Evolutionary conservation across 495 filamentous ascomycete species (phyloP), one percentile per base, ranked within the genome.

Genomic region (Penicillium maclennaniae): DNA sequence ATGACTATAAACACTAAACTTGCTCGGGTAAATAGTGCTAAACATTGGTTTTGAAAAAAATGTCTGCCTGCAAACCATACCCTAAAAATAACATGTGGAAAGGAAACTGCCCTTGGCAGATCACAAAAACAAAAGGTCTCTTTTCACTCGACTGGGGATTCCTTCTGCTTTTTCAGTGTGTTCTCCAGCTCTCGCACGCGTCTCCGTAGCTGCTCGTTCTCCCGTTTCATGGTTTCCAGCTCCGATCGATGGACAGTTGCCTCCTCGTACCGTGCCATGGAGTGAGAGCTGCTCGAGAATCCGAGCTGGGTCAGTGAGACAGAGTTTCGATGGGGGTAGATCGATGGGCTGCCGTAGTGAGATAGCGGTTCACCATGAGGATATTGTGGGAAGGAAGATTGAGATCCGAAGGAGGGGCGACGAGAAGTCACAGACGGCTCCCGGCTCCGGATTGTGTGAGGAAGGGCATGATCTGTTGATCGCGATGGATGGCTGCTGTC

Each of bases 131-230:
- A 9, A 6, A 17, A 9, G 27, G 19, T 34, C 28, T 27, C 43
- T n/a, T 3, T 34, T 34, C 31, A 34, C 31, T 34, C 31, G 10
- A 34, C 10, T 14, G 31, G 31, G 10, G 31, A 34, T 34, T 58
- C 52, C 25, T 55, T 61, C 48, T 61, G 60, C n/a, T 65, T 66
- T 55, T 67, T 69, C 46, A 72, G 31, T 8, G 50, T 59, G 15
- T 56, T 59, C 60, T 95, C 91, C 27, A 95, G 69, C 54, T 92
- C 89, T 44, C 84, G 78, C 20, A 96, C 82, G 19, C 88, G 80
- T 45, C 79, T 74, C 59, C 85, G 85, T 41, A 96, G 73, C 36
- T 74, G 65, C 49, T 95, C 91, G 61, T 96, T 96, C 71, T 96
- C 91, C 9, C 78, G 73, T 69, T 87, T 90, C 36, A 86, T 80